Conservation (phyloP, 495 filamentous ascomycete species). For the Clohesyomyces aquaticus region DNA sequence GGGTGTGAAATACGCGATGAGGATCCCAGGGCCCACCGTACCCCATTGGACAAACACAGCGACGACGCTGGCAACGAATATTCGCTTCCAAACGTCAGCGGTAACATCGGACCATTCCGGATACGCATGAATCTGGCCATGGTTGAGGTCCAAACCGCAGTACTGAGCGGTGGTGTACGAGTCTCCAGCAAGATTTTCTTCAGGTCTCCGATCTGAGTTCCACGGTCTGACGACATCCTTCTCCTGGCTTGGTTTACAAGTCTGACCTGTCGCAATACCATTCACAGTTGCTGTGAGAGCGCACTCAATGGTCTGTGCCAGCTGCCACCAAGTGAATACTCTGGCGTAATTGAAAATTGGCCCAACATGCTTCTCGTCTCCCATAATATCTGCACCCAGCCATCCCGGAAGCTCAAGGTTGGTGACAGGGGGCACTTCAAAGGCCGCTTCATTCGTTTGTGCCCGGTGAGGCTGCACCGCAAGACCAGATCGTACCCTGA, state of each 20-base stretch:
- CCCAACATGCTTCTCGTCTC: slow-evolving; percentile 31
- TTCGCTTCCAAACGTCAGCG: slow-evolving; percentile 34
- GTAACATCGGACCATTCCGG: slow-evolving; percentile 33
- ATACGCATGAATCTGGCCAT: slow-evolving; percentile 31
- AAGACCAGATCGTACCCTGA: slow-evolving; percentile 26
- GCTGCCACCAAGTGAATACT: slow-evolving; percentile 40
- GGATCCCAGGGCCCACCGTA: slow-evolving; percentile 30
- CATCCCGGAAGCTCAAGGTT: slow-evolving; percentile 28
- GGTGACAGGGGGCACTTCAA: slow-evolving; percentile 27
- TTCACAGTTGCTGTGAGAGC: slow-evolving; percentile 27
- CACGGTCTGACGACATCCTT: slow-evolving; percentile 3
- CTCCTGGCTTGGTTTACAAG: slow-evolving; percentile 20
- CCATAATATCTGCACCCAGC: slow-evolving; percentile 35
- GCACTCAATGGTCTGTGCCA: slow-evolving; percentile 31
- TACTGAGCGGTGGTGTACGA: slow-evolving; percentile 30
- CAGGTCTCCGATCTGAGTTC: slow-evolving; percentile 19
- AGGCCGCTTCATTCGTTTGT: slow-evolving; percentile 30
- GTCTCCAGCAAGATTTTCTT: slow-evolving; percentile 34
- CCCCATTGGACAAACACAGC: slow-evolving; percentile 39
- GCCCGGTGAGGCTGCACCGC: slow-evolving; percentile 30
- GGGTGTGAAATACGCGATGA: slow-evolving; percentile 37
- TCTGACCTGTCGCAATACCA: slow-evolving; percentile 22
- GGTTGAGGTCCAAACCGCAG: slow-evolving; percentile 30
- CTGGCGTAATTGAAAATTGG: slow-evolving; percentile 40
- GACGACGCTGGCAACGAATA: slow-evolving; percentile 26